Conservation (phyloP, 2,329 filamentous ascomycete species). For the Madurella fahalii region DNA sequence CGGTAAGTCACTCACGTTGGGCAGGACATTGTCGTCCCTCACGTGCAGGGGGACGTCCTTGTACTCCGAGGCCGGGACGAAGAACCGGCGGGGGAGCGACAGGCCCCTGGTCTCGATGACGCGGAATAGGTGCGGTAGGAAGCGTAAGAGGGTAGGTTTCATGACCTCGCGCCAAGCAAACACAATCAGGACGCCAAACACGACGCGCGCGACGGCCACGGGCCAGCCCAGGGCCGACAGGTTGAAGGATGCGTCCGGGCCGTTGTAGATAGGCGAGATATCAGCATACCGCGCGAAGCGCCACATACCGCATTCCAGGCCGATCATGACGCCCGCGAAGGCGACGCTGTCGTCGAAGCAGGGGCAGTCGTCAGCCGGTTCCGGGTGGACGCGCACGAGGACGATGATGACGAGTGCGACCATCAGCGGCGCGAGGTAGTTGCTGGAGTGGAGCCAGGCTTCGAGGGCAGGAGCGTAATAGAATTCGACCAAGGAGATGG, state of each 20-base stretch:
- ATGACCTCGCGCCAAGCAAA: conserved; percentile 87
- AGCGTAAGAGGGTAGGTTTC: conserved; percentile 75
- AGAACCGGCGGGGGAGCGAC: conserved; percentile 82
- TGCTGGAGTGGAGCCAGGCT: conserved; percentile 62
- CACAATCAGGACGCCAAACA: conserved; percentile 76
- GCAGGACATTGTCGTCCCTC: conserved; percentile 77
- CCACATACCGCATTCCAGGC: conserved; percentile 79
- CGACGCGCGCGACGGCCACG: conserved; percentile 61
- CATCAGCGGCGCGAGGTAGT: conserved; percentile 60
- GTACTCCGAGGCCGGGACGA: conserved; percentile 86
- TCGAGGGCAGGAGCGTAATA: conserved; percentile 62
- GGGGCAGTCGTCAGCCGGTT: conserved; percentile 93
- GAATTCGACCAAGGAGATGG: conserved; percentile 57
- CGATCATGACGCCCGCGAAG: conserved; percentile 86
- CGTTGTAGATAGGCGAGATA: conserved; percentile 42
- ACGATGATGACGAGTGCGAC: conserved; percentile 64
- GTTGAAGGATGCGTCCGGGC: conserved; percentile 55
- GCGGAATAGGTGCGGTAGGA: conserved; percentile 82
- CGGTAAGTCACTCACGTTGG: conserved; percentile 82
- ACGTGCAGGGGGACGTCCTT: conserved; percentile 75
- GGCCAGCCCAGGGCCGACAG: conserved; percentile 62
- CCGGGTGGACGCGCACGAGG: conserved; percentile 84
- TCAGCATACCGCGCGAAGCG: conserved; percentile 60
- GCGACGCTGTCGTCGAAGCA: conserved; percentile 96
- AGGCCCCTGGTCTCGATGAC: conserved; percentile 75